These are phyloP conservation scores for Colletotrichum sp. DNA, from an alignment of 2,329 filamentous ascomycete genomes.

Conservation along the genomic window DNA sequence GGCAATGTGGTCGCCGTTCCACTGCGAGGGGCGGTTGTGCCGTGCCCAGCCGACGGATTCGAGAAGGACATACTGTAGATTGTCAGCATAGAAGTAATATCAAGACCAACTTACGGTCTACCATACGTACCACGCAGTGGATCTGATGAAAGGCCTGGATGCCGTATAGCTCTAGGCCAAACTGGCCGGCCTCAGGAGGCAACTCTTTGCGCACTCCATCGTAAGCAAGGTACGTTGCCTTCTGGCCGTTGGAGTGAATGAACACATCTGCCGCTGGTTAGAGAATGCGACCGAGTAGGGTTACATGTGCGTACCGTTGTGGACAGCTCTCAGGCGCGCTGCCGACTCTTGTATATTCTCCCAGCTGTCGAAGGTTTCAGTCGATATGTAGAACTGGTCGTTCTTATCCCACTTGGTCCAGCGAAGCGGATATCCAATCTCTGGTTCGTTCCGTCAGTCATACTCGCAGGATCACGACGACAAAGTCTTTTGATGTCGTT, in stretches of 20 bases:
- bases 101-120: neutral
- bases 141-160: neutral
- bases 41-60: neutral
- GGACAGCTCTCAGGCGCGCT: neutral
- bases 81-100: neutral
- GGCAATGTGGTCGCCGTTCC: neutral
- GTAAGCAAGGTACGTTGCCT: neutral
- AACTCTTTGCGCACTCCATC: neutral
- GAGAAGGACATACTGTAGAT: neutral
- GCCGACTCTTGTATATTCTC: neutral
- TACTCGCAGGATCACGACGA: neutral
- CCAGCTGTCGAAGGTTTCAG: neutral
- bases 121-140: neutral
- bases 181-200: neutral
- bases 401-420: neutral
- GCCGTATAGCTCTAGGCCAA: neutral
- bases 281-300: accelerated
- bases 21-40: neutral
- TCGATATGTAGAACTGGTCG: neutral
- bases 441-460: neutral
- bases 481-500: neutral
- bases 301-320: neutral
- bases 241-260: neutral
- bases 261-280: neutral
- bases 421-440: neutral